Evolutionary conservation across 257 asterid genomes (phyloP), one percentile per base, ranked within the genome.

Genomic region (Verbascum thapsus): DNA sequence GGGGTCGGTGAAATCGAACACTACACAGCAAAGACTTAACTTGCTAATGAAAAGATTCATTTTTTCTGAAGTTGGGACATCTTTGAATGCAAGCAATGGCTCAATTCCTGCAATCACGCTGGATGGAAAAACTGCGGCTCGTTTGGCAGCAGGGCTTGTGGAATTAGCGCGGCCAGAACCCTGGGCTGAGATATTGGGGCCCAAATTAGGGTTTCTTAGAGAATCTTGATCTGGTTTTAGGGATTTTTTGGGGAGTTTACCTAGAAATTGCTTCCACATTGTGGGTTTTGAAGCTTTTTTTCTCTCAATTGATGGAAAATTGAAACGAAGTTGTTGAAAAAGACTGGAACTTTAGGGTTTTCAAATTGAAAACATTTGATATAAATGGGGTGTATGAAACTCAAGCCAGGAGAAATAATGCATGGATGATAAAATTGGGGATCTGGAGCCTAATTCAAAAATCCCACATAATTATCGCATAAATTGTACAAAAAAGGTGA

Each of bases 11-110:
- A 88, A 91, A 78, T 91, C 97, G 57, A 83, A 88, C 9, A 84
- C 92, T 16, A 87, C 90, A 61, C 90, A 85, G 72, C 97, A 91
- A 48, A 91, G 88, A 61, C 95, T 86, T 60, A 91, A 76, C 90
- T 91, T 91, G 72, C 97, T 88, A 51, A 91, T 81, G 81, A 91
- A 83, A 66, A 91, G 95, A 69, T 82, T 88, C 88, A 80, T 76
- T 65, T 74, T 88, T 61, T 85, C 91, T 1, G 95, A 80, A 61
- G 64, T 72, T 1, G 94, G 73, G 1, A 91, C 97, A 70, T 91
- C 96, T 68, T 85, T 86, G 77, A 88, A 91, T 10, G 98, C 85
- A 8, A 85, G 76, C 72, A 88, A 57, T 5, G 98, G 98, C 82
- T 91, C 95, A 9, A 91, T 80, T 20, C 96, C 96, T 0, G 94